Evolutionary conservation across 2,329 filamentous ascomycete genomes (phyloP), one percentile per base, ranked within the genome.

Genomic region (Alternaria metachromatica): DNA sequence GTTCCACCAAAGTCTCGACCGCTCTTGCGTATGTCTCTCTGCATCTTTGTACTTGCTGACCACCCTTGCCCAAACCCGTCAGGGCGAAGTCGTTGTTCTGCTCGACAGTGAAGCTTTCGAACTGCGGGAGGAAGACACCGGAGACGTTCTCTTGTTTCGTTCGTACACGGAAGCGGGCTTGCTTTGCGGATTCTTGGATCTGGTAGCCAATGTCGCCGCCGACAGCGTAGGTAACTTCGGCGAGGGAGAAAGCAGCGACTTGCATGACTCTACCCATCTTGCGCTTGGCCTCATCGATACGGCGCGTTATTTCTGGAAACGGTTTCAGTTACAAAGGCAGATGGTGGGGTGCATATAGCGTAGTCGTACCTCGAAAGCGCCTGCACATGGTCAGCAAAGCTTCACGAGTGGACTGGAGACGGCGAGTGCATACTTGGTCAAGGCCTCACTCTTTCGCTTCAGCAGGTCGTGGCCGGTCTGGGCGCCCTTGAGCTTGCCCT

Each of bases 241-340:
- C 96, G 18, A 99, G 87, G 46, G 95, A 98, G 83, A 99, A 98
- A 49, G 96, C 94, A 44, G 96, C 96, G 77, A 99, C 97, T 82
- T 98, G 95, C 96, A 99, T 99, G 41, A 99, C 96, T 33, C 95
- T 89, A 62, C 96, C 96, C 95, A 99, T 99, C 85, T 99, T 99
- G 74, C 94, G 92, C 83, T 99, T 99, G 45, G 96, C 96, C 82
- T 99, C 96, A 84, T 99, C 95, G 82, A 99, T 99, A 77, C 96
- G 92, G 80, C 90, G 89, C 54, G 96, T 97, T 76, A 99, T 99
- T 76, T 99, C 96, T 80, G 65, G 55, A 66, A 21, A 48, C 33
- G 18, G 70, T 73, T 68, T 77, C 70, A 76, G 74, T 64, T 70
- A 65, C 62, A 69, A 44, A 57, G 54, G 54, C 56, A 44, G 20